These are phyloP conservation scores for Flagelloscypha sp. DNA, from an alignment of 768 basidiomycete species.

Conservation along the genomic window DNA sequence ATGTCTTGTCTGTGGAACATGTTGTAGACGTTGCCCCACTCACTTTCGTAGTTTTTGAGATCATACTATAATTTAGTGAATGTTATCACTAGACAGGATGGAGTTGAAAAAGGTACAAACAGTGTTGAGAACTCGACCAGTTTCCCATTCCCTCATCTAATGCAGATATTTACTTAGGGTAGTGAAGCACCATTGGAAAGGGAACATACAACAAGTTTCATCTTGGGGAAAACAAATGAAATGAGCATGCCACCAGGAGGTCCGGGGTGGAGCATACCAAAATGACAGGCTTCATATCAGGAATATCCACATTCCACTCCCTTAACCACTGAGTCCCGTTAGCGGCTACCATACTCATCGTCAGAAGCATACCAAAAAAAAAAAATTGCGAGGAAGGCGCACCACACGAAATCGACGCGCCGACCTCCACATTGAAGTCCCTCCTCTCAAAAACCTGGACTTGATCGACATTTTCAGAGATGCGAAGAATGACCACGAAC, in stretches of 20 bases:
- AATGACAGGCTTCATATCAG: conserved; percentile 21
- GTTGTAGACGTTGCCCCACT: conserved; percentile 22
- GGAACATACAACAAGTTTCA: conserved; percentile 23
- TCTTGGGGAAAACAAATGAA: background rate
- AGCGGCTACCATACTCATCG: too few relatives aligned
- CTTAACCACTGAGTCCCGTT: conserved; percentile 25
- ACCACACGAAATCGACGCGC: conserved; percentile 25
- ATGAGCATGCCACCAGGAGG: background rate
- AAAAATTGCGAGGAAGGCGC: too few relatives aligned
- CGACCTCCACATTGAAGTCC: conserved; percentile 23
- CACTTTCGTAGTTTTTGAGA: conserved; percentile 20
- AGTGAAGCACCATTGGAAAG: too few relatives aligned
- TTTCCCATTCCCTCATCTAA: conserved; percentile 29
- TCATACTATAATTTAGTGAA: too few relatives aligned
- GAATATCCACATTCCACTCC: conserved; percentile 25
- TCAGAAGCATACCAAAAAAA: too few relatives aligned
- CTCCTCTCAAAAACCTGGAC: conserved; percentile 23
- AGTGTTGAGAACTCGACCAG: conserved; percentile 21
- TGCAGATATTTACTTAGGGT: too few relatives aligned
- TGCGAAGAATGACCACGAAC: background rate
- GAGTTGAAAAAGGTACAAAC: too few relatives aligned
- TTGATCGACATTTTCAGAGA: background rate
- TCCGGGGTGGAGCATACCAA: conserved; percentile 9
- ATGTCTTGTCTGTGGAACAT: conserved; percentile 27
- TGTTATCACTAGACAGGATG: too few relatives aligned